Conservation (phyloP, 2,329 filamentous ascomycete genomes). For the Xylariaceae sp. region DNA sequence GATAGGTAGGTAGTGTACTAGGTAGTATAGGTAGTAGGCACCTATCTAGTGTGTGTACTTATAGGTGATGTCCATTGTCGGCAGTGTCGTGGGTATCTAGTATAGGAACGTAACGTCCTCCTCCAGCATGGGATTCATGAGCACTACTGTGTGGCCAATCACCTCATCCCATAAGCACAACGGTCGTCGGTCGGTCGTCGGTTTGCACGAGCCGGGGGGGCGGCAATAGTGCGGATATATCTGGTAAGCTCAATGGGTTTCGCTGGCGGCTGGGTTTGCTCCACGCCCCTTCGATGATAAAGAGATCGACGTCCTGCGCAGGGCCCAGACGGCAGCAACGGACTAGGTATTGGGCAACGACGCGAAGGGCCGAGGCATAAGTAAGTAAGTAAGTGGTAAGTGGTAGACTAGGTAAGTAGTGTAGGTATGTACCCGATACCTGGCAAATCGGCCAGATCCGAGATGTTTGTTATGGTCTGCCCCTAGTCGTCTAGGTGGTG, state of each 20-base stretch:
- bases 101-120: too few relatives aligned
- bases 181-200: background rate
- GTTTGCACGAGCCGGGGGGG: conserved; percentile 1
- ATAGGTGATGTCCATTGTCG: too few relatives aligned
- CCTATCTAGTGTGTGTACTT: too few relatives aligned
- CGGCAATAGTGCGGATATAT: conserved; percentile 15
- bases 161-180: background rate
- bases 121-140: background rate
- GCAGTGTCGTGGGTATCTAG: too few relatives aligned
- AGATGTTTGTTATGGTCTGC: background rate
- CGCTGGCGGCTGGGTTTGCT: background rate
- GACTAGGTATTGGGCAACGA: background rate
- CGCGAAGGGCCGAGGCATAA: background rate
- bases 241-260: background rate
- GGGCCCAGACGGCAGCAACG: background rate
- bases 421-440: background rate
- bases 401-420: too few relatives aligned
- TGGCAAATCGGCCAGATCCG: background rate
- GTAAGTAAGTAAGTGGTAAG: too few relatives aligned
- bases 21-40: too few relatives aligned
- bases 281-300: background rate
- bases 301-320: background rate
- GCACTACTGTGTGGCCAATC: background rate
- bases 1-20: background rate
- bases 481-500: background rate